Evolutionary conservation across 192 early-diverging fungal species (phyloP), one percentile per base, ranked within the genome.

Genomic region (Coemansia pectinata): DNA sequence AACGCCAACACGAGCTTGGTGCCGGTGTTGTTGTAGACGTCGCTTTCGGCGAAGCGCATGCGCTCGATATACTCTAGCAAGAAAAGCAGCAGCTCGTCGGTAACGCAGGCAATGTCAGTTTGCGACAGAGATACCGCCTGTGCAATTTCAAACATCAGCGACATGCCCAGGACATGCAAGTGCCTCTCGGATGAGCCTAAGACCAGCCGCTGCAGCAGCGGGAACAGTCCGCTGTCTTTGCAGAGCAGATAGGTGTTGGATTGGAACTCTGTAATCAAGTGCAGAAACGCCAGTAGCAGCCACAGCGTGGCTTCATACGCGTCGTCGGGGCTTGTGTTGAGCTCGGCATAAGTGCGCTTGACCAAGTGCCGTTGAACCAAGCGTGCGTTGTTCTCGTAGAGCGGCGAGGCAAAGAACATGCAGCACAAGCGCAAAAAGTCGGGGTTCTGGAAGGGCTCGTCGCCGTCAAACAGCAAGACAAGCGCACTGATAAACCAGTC

Each of bases 1-100:
- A 82, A 68, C n/a, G 80, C 74, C 62, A 82, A 62, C n/a, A 82
- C 74, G 55, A 82, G 75, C 65, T 82, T 82, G 17, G 80, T 82
- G n/a, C 74, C 80, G 0, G 80, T 82, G 69, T 82, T 77, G 69
- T 82, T 82, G 66, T 82, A 82, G 31, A 82, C 69, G 27, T 82
- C 80, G 66, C 80, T 77, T 40, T 77, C 80, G 4, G 80, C 80
- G 47, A 77, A 82, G 34, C 80, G 74, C 80, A 82, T 82, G 53
- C 69, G 66, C 69, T 82, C 80, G 34, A 82, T 66, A 59, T 82
- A 82, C 55, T 82, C 80, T 3, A 82, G 69, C 68, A 82, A 47
- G 45, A 69, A 82, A 12, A 66, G 62, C 52, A 82, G 66, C 33
- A 71, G 55, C 31, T 74, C 69, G 41, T 82, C 72, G 45, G 67